Evolutionary conservation across 176 grass and related monocot species (phyloP).

Genomic region (Musa itinerans): DNA sequence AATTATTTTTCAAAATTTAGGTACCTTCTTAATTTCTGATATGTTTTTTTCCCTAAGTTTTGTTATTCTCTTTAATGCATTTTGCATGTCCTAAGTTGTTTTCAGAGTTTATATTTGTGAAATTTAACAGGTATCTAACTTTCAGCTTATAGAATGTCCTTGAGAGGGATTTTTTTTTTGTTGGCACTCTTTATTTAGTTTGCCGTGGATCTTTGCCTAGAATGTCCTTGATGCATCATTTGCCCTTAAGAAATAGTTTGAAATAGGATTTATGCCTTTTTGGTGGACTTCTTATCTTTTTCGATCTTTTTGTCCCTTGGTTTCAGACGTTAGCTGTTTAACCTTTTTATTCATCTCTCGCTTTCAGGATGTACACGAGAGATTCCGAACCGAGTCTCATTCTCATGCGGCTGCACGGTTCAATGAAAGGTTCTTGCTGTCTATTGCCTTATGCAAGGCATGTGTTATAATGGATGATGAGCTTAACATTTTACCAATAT

Average conservation of each 20-base stretch:
- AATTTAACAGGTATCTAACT: not conserved
- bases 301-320: not conserved
- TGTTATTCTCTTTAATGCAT: not conserved
- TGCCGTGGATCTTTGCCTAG: too few species aligned
- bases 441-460: slow-evolving; percentile 78
- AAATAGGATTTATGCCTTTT: not conserved
- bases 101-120: not conserved
- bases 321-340: not conserved
- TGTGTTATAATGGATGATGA: slow-evolving; percentile 97
- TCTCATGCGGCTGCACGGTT: slow-evolving; percentile 55
- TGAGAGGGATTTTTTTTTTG: too few species aligned
- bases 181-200: too few species aligned
- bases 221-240: not conserved
- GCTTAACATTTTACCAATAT: slow-evolving; percentile 91
- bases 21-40: too few species aligned
- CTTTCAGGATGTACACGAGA: slow-evolving; percentile 88
- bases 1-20: not conserved
- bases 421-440: slow-evolving; percentile 87
- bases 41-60: not conserved
- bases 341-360: slow-evolving; percentile 1
- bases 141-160: not conserved
- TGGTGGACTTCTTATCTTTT: not conserved
- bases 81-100: not conserved
- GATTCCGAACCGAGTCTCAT: slow-evolving; percentile 95
- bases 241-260: not conserved